Evolutionary conservation across 2,329 filamentous ascomycete genomes (phyloP), one percentile per base, ranked within the genome.

Genomic region (Niveomyces coronatus): DNA sequence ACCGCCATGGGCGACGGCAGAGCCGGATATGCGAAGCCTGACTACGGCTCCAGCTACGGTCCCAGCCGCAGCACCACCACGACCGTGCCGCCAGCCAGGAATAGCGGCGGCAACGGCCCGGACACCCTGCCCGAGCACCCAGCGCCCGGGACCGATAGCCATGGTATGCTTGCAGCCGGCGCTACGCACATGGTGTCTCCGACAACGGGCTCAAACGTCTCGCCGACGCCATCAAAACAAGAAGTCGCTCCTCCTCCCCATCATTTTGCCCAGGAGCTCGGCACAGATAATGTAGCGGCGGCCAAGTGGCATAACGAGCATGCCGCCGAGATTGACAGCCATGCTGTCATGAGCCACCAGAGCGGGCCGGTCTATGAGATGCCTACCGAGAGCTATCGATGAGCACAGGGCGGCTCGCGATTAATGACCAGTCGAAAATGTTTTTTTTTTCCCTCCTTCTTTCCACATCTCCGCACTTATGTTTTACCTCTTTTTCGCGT

Each of bases 341-440:
- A 56, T 30, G 48, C 57, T 20, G 51, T 61, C 5, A 45, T 53
- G 46, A 49, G 37, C 46, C 56, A 49, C 44, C 55, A 52, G 45
- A 58, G 46, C 26, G 57, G 55, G 2, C 57, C 57, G 2, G 59
- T 65, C 5, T 65, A 61, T 40, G 63, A 65, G 52, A 65, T 65
- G 63, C 58, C 62, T 3, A 47, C 56, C 10, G 54, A 64, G 45
- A 44, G 41, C 20, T 64, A 62, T 45, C 52, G 53, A 41, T 64
- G 52, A 49, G 47, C 14, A 24, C 24, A 13, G 28, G 19, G 28
- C 18, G 30, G 24, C 37, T 17, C 10, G 37, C 17, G 17, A 39
- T 27, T 30, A 29, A 33, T 33, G 15, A 32, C 29, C 30, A 38
- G 36, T 20, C 36, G 16, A 27, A 33, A 22, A 33, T 27, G 24